A percentile compares a stretch with the other conserved stretches of the same genome.
These are phyloP conservation scores for Boletellus ananiceps DNA, from an alignment of 768 basidiomycete genomes.

Conservation along the genomic window DNA sequence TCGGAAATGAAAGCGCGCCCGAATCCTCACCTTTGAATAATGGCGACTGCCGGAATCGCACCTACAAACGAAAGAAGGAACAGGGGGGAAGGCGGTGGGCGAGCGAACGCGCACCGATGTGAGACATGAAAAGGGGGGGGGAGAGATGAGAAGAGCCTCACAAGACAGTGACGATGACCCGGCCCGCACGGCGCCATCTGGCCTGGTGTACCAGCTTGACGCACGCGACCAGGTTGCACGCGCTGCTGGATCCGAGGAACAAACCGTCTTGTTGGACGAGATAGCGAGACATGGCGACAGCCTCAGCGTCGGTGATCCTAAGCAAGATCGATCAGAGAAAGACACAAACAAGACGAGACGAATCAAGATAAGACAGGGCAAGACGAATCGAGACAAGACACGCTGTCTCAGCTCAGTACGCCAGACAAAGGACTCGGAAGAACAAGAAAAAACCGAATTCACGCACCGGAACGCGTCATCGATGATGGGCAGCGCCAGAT, in stretches of 20 bases:
- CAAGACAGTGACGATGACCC: slow-evolving; percentile 83
- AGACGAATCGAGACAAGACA: no score
- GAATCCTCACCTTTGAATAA: slow-evolving; percentile 75
- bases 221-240: slow-evolving; percentile 93
- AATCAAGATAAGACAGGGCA: no score
- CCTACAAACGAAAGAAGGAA: slow-evolving; percentile 30
- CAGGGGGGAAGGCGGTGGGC: not conserved
- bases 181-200: slow-evolving; percentile 57
- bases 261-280: slow-evolving; percentile 88
- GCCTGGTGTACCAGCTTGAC: slow-evolving; percentile 70
- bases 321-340: not conserved
- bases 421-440: no score
- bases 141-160: slow-evolving; percentile 28
- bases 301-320: slow-evolving; percentile 90
- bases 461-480: slow-evolving; percentile 74
- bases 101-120: no score
- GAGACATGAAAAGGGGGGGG: no score
- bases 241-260: slow-evolving; percentile 93
- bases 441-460: not conserved
- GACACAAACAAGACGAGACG: no score
- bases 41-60: slow-evolving; percentile 91
- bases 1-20: not conserved
- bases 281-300: slow-evolving; percentile 93
- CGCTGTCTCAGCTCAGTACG: not conserved
- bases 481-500: slow-evolving; percentile 76